Evolutionary conservation across 768 basidiomycete genomes (phyloP).

Genomic region (Boletus patriciae): DNA sequence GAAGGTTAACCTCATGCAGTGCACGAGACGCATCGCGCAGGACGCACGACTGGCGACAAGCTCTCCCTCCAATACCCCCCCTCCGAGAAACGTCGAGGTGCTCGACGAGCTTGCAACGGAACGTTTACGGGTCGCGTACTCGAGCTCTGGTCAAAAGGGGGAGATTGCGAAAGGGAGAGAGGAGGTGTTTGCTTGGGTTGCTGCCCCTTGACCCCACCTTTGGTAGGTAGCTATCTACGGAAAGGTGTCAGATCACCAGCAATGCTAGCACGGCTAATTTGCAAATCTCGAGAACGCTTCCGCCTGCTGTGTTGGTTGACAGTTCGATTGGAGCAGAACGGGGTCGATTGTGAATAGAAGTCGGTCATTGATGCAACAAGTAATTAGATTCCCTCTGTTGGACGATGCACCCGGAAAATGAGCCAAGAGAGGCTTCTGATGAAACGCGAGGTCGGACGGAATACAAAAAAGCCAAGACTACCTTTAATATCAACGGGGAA

Average conservation of each 20-base stretch:
- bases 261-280: not conserved
- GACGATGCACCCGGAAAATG: not conserved
- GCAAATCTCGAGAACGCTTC: conserved; percentile 2
- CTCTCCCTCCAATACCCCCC: conserved; percentile 57
- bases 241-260: not conserved
- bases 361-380: not conserved
- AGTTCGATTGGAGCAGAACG: not conserved
- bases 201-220: conserved; percentile 13
- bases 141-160: conserved; percentile 39
- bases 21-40: conserved; percentile 53
- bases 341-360: not conserved
- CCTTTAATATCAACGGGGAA: not conserved
- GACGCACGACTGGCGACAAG: conserved; percentile 38
- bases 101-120: conserved; percentile 76
- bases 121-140: conserved; percentile 62
- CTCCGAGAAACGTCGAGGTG: conserved; percentile 53
- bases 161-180: conserved; percentile 42
- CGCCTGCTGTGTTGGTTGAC: not conserved
- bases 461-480: not conserved
- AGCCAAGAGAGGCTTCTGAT: not conserved
- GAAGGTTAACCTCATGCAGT: conserved; percentile 40
- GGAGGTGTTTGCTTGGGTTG: conserved; percentile 49
- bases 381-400: not conserved
- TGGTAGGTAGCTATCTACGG: not conserved
- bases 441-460: not conserved